These are phyloP conservation scores for Emericellopsis cladophorae DNA, from an alignment of 2,329 filamentous ascomycete genomes.

Conservation along the genomic window DNA sequence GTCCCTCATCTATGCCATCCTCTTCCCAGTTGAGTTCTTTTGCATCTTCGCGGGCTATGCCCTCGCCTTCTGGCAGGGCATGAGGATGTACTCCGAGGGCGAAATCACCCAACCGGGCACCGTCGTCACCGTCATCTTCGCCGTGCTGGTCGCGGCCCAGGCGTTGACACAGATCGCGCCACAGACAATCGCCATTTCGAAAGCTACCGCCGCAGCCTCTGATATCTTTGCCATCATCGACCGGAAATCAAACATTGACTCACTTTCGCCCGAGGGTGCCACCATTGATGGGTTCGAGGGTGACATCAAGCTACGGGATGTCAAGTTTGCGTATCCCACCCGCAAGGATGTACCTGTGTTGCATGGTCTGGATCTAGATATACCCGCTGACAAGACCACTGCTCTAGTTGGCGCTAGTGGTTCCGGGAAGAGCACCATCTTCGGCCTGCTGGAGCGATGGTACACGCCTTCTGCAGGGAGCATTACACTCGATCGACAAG, in stretches of 20 bases:
- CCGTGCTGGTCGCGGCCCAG: constrained; percentile 31
- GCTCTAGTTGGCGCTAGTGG: constrained; percentile 46
- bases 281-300: constrained; percentile 17
- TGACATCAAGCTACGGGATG: constrained; percentile 32
- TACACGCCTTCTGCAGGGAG: constrained; percentile 35
- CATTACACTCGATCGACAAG: constrained; percentile 29
- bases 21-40: constrained; percentile 33
- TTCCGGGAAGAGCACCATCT: constrained; percentile 44
- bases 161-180: constrained; percentile 33
- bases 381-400: constrained; percentile 33
- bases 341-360: constrained; percentile 36
- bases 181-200: constrained; percentile 29
- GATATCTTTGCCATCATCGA: constrained; percentile 35
- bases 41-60: constrained; percentile 33
- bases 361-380: constrained; percentile 24
- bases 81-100: constrained; percentile 28
- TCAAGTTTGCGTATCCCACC: constrained; percentile 44
- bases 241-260: constrained; percentile 27
- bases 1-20: constrained; percentile 24
- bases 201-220: constrained; percentile 30
- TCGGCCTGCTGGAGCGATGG: constrained; percentile 46
- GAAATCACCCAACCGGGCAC: constrained; percentile 30
- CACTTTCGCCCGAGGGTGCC: constrained; percentile 22
- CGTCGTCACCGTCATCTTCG: constrained; percentile 35
- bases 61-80: constrained; percentile 38